Base-by-base conservation (phyloP, 306 rosid species). In the Prunus campanulata region DNA sequence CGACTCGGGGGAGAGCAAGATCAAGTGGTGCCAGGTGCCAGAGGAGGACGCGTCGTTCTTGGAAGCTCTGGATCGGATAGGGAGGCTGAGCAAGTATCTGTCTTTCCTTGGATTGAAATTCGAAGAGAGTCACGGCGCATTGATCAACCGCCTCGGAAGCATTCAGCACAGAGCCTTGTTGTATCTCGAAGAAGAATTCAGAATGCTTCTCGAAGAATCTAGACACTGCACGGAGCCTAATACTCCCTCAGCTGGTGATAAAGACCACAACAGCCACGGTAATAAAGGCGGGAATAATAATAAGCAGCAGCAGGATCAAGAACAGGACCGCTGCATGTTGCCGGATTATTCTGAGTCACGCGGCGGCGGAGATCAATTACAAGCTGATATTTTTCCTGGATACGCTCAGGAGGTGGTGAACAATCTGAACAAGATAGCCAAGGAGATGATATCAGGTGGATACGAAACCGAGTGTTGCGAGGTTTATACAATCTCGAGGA, bases 121-220 rank as follows among this genome's bases (percentile, higher is more conserved):
- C 3, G 83, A 77, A 1, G 74, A 60, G 15, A 30, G 22, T 54
- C 77, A 68, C 30, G 70, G 60, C 8, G 75, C 75, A 55, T 54
- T 87, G 80, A 42, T 85, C 60, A 93, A 93, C 27, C 90, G 87
- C 72, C 66, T 84, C 1, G 85, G 87, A 1, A 55, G 25, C 46
- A 79, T 85, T 60, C 91, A 90, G 13, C 90, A 90, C 71, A 83
- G 88, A 61, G 79, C 77, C 8, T 82, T 91, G 86, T 30, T 90
- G 14, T 79, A 73, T 86, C 78, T 93, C 72, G 96, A 93, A 70
- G 96, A 93, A 14, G 93, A 88, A 29, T 89, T 93, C 77, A 79
- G 92, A 2, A 6, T 78, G 18, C 73, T 90, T 18, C 63, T 90
- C 11, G 98, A 93, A 78, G 93, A 89, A 70, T 83, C 76, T 2